Conservation (phyloP, 2,329 filamentous ascomycete genomes). For the Sarocladium kiliense region DNA sequence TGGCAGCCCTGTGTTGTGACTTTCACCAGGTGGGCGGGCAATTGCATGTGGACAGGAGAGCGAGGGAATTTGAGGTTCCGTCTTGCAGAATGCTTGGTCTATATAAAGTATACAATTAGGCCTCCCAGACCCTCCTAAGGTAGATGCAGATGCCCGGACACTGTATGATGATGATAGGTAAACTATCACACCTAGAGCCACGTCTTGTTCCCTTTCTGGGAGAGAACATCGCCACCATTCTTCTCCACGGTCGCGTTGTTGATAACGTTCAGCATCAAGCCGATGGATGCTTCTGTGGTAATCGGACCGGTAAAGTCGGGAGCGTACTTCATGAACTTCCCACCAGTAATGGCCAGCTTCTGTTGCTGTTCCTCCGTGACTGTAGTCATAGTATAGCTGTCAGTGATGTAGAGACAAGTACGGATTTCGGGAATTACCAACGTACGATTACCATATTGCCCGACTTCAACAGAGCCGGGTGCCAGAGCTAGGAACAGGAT, state of each 20-base stretch:
- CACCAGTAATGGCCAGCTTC: neutral
- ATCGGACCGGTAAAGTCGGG: slow-evolving; percentile 8
- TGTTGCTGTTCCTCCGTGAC: neutral
- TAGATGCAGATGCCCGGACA: too few species aligned
- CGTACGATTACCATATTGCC: neutral
- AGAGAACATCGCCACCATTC: slow-evolving; percentile 9
- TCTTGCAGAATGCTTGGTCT: too few species aligned
- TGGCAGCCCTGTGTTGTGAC: too few species aligned
- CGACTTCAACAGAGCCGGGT: slow-evolving; percentile 10
- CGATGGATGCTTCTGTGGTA: slow-evolving; percentile 8
- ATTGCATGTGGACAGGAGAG: too few species aligned
- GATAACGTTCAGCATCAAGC: neutral
- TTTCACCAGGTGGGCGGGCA: too few species aligned
- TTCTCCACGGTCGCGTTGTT: slow-evolving; percentile 3
- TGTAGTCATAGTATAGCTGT: neutral
- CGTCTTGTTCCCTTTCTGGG: slow-evolving; percentile 10
- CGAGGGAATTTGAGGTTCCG: too few species aligned
- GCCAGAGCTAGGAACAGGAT: slow-evolving; percentile 38
- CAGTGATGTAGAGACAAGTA: neutral
- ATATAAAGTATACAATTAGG: too few species aligned
- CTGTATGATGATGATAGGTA: neutral
- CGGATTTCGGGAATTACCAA: too few species aligned
- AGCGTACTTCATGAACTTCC: slow-evolving; percentile 3
- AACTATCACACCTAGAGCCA: slow-evolving; percentile 6
- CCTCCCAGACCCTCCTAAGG: too few species aligned